These are phyloP conservation scores for Auricularia cornea DNA, from an alignment of 768 basidiomycete species.

Conservation along the genomic window DNA sequence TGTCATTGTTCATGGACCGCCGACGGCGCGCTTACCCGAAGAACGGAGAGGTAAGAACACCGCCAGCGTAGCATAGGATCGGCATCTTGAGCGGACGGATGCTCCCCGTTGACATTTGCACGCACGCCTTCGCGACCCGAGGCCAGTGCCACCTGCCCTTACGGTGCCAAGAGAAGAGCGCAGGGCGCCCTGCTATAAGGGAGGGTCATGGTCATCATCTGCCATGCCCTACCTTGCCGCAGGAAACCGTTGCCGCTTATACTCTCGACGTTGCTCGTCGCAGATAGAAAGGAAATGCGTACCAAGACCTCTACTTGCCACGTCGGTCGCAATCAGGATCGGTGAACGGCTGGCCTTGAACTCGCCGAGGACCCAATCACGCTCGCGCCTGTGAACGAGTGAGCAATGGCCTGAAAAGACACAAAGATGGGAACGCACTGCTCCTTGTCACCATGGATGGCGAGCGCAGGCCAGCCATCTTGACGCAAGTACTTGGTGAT, in stretches of 20 bases:
- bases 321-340: slow-evolving; percentile 97
- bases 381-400: slow-evolving; percentile 61
- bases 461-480: slow-evolving; percentile 99
- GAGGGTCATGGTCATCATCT: slow-evolving; percentile 1
- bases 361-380: slow-evolving; percentile 97
- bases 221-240: not conserved
- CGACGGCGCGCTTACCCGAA: not conserved
- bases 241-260: not conserved
- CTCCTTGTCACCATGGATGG: slow-evolving; percentile 99
- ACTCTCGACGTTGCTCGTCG: not conserved
- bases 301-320: slow-evolving; percentile 99
- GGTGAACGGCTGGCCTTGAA: slow-evolving; percentile 98
- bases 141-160: not conserved
- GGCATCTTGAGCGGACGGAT: not conserved
- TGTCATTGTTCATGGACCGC: not conserved
- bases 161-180: not conserved
- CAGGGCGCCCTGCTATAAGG: not conserved
- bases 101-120: not conserved
- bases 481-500: slow-evolving; percentile 95
- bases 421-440: slow-evolving; percentile 48
- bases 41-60: not conserved
- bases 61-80: not conserved
- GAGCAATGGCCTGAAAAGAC: not conserved
- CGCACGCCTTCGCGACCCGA: not conserved
- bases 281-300: slow-evolving; percentile 46